These are phyloP conservation scores for Coriaria nepalensis DNA, from an alignment of 306 rosid genomes.

Conservation along the genomic window DNA sequence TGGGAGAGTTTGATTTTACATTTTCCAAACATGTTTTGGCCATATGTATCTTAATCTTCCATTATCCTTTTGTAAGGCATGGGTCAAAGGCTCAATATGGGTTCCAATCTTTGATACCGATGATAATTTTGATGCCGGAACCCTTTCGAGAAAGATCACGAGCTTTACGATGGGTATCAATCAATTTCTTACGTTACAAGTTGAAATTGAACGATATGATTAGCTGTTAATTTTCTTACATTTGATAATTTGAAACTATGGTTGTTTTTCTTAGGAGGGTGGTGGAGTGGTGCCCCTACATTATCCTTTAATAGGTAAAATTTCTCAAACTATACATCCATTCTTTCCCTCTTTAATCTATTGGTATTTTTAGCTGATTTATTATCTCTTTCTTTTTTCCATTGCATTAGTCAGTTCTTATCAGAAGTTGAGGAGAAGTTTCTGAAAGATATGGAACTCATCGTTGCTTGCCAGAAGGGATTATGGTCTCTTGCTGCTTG, in stretches of 20 bases:
- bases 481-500: slow-evolving; percentile 92
- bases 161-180: slow-evolving; percentile 68
- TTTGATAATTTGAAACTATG: slow-evolving; percentile 3
- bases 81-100: slow-evolving; percentile 89
- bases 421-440: slow-evolving; percentile 63
- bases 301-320: slow-evolving; percentile 57
- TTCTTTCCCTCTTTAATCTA: slow-evolving; percentile 10
- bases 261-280: slow-evolving; percentile 49
- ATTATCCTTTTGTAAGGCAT: slow-evolving; percentile 35
- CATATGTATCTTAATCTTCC: no score
- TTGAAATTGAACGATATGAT: no score
- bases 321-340: slow-evolving; percentile 1
- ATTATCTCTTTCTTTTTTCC: slow-evolving; percentile 15
- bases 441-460: slow-evolving; percentile 67
- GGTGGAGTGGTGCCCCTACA: slow-evolving; percentile 95
- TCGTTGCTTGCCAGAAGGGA: slow-evolving; percentile 90
- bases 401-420: slow-evolving; percentile 52
- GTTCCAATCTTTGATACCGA: slow-evolving; percentile 76
- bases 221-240: slow-evolving; percentile 7
- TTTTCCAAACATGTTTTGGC: neutral
- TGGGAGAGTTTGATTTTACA: neutral
- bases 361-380: neutral
- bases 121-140: slow-evolving; percentile 40
- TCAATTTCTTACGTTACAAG: neutral
- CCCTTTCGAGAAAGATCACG: slow-evolving; percentile 49